Evolutionary conservation across 2,329 filamentous ascomycete species (phyloP).

Genomic region (Ascosphaera acerosa): DNA sequence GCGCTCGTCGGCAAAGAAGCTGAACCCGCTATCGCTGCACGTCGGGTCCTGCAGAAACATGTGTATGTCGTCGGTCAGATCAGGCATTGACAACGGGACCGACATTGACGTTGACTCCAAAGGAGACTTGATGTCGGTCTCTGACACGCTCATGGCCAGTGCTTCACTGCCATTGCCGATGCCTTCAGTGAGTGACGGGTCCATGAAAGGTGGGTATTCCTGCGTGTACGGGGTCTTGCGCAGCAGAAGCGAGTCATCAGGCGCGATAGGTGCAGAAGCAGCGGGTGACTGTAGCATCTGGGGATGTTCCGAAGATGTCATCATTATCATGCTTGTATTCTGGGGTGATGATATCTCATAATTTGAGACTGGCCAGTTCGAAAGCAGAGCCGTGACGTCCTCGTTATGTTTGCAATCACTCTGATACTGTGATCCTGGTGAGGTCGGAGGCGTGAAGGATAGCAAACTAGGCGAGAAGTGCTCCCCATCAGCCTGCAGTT

Average conservation of each 20-base stretch:
- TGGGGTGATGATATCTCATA: background rate
- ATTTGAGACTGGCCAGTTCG: background rate
- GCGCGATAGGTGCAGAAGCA: background rate
- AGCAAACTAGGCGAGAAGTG: conserved; percentile 17
- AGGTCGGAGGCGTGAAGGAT: conserved; percentile 23
- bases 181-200: background rate
- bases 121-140: too few relatives aligned
- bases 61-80: background rate
- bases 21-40: background rate
- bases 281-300: background rate
- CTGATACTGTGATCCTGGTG: conserved; percentile 12
- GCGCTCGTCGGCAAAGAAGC: background rate
- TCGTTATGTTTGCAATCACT: background rate
- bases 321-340: background rate
- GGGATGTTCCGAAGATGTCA: background rate
- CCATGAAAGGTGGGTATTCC: background rate
- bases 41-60: background rate
- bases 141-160: background rate
- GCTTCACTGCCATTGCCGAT: background rate
- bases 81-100: background rate
- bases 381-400: background rate
- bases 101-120: too few relatives aligned
- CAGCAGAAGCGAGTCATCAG: too few relatives aligned
- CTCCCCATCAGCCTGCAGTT: conserved; percentile 11
- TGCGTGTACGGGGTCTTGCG: too few relatives aligned